phyloP scores from a whole-genome alignment of 1,139 yeast species.

The Hyphopichia khmerensis region DNA sequence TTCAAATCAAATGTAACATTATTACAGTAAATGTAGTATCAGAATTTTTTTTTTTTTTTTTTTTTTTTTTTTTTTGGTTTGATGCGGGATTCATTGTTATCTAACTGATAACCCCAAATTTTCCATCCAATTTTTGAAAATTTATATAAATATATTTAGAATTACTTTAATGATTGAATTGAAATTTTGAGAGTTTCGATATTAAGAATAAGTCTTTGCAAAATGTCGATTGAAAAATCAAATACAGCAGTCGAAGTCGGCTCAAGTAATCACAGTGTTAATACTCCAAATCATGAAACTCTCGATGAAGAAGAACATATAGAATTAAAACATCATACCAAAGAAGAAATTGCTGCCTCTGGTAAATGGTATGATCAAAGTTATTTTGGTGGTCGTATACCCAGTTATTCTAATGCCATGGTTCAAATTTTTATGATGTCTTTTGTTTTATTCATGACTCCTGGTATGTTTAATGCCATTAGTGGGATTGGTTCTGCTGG shows the following conservation, averaged over 20 bases:
- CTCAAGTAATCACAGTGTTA: not conserved
- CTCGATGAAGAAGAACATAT: slow-evolving; percentile 16
- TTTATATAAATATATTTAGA: no score
- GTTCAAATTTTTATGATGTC: slow-evolving; percentile 47
- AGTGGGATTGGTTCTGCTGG: slow-evolving; percentile 56
- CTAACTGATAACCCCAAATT: no score
- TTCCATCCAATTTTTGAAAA: no score
- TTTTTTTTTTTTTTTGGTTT: no score
- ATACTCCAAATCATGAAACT: not conserved
- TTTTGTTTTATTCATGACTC: slow-evolving; percentile 52
- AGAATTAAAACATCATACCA: slow-evolving; percentile 26
- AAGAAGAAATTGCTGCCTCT: slow-evolving; percentile 26
- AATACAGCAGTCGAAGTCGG: slow-evolving; percentile 1
- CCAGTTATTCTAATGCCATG: slow-evolving; percentile 45
- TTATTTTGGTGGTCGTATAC: slow-evolving; percentile 21
- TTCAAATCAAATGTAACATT: slow-evolving; percentile 1
- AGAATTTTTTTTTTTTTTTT: no score
- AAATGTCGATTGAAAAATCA: slow-evolving; percentile 3
- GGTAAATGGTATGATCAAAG: slow-evolving; percentile 45
- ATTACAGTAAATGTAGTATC: not conserved
- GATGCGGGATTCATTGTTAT: no score
- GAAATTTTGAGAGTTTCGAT: no score
- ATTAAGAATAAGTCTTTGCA: not conserved
- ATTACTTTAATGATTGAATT: no score
- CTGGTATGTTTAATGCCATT: slow-evolving; percentile 60